Percentiles rank a stretch among this genome's conserved stretches.
Evolutionary conservation across 768 basidiomycete species (phyloP).

Genomic region (Mycena olivaceomarginata): DNA sequence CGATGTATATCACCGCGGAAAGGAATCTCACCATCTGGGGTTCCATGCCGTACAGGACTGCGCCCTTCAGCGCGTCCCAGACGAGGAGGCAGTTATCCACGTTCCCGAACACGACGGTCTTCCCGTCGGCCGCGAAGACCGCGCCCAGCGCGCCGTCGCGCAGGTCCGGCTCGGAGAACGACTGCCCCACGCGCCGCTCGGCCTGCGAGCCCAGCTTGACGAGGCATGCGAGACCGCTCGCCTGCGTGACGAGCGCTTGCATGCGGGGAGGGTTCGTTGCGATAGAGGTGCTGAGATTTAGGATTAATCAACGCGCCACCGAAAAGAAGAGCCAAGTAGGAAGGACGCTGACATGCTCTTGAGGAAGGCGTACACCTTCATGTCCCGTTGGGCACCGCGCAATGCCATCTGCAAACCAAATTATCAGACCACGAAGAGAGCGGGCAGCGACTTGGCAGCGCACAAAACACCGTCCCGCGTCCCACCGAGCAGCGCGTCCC

Average conservation of each 20-base stretch:
- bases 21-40: conserved; percentile 69
- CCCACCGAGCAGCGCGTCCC: conserved; percentile 79
- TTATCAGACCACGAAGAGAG: conserved; percentile 23
- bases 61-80: conserved; percentile 76
- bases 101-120: conserved; percentile 74
- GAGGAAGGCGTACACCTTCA: conserved; percentile 77
- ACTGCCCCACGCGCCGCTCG: conserved; percentile 72
- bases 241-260: conserved; percentile 73
- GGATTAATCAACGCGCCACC: too few relatives aligned
- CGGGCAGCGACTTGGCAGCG: conserved; percentile 44
- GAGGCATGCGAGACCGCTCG: conserved; percentile 69
- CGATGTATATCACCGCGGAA: conserved; percentile 27
- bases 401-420: conserved; percentile 73
- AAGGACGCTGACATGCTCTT: conserved; percentile 71
- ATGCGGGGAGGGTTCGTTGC: conserved; percentile 69
- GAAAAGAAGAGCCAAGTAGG: background rate
- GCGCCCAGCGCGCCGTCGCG: conserved; percentile 65
- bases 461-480: conserved; percentile 84
- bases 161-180: conserved; percentile 66
- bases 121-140: conserved; percentile 71
- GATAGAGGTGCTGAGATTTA: conserved; percentile 66
- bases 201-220: conserved; percentile 70
- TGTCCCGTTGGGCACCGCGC: conserved; percentile 81
- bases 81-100: conserved; percentile 73
- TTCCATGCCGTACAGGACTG: conserved; percentile 75